A percentile compares a stretch with the other conserved stretches of the same genome.
These are phyloP conservation scores for Cystobasidium ongulense DNA, from an alignment of 768 basidiomycete species.

Conservation along the genomic window DNA sequence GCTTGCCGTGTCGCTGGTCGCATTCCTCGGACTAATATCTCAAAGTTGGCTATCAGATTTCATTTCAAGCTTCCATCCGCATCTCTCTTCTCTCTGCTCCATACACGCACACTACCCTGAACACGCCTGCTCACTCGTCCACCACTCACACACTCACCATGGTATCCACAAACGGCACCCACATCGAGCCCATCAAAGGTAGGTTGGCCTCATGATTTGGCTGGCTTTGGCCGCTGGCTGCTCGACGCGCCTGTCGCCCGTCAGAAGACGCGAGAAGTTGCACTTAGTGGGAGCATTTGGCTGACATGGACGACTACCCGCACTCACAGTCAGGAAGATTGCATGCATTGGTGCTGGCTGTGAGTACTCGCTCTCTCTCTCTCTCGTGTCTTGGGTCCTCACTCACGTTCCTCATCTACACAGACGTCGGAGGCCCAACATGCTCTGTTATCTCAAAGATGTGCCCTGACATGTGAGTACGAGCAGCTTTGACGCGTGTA, in stretches of 20 bases:
- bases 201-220: background rate
- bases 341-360: constrained; percentile 43
- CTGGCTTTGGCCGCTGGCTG: too few relatives aligned
- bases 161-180: constrained; percentile 10
- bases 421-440: constrained; percentile 41
- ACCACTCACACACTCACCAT: background rate
- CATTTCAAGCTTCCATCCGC: too few relatives aligned
- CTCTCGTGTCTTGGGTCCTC: background rate
- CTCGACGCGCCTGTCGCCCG: background rate
- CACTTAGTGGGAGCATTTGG: background rate
- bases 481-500: background rate
- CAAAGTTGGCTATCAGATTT: too few relatives aligned
- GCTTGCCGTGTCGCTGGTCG: background rate
- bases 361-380: background rate
- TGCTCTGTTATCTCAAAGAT: constrained; percentile 43
- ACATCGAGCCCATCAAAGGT: constrained; percentile 31
- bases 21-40: too few relatives aligned
- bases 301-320: background rate
- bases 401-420: background rate
- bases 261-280: background rate
- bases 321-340: constrained; percentile 39
- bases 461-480: constrained; percentile 38
- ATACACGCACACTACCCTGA: background rate
- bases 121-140: background rate
- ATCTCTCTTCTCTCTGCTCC: background rate